Percentiles rank a stretch among this genome's conserved stretches.
phyloP scores from a whole-genome alignment of 768 basidiomycete genomes.

The Suillus variegatus region DNA sequence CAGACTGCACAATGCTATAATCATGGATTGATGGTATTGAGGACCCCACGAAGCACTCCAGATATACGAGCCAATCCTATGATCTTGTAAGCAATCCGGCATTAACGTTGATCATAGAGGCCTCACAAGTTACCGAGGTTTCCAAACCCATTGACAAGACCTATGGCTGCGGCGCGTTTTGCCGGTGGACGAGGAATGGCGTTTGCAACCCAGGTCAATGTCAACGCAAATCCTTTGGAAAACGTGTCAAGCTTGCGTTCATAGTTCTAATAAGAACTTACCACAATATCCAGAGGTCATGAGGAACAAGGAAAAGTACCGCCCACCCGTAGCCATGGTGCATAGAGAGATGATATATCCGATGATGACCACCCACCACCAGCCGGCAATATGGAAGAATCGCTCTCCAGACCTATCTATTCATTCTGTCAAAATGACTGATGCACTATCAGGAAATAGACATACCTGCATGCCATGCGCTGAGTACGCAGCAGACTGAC shows the following conservation, averaged over 20 bases:
- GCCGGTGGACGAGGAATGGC: constrained; percentile 60
- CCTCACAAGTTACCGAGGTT: constrained; percentile 60
- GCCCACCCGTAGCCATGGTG: constrained; percentile 49
- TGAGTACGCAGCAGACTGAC: constrained; percentile 48
- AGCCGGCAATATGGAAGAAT: constrained; percentile 57
- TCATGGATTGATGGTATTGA: constrained; percentile 62
- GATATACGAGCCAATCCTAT: constrained; percentile 59
- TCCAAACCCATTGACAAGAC: constrained; percentile 61
- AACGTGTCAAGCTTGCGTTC: not conserved
- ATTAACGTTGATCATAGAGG: not conserved
- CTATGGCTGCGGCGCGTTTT: constrained; percentile 53
- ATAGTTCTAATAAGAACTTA: constrained; percentile 13
- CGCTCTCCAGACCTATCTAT: constrained; percentile 63
- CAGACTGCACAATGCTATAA: constrained; percentile 43
- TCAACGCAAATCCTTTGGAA: constrained; percentile 41
- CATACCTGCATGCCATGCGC: constrained; percentile 57
- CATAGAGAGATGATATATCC: constrained; percentile 61
- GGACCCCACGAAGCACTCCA: constrained; percentile 68
- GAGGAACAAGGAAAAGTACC: constrained; percentile 63
- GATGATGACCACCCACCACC: constrained; percentile 63
- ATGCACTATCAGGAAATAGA: constrained; percentile 9
- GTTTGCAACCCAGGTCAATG: constrained; percentile 63
- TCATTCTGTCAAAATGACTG: not conserved
- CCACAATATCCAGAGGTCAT: constrained; percentile 57
- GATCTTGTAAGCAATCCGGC: not conserved